Evolutionary conservation across 2,329 filamentous ascomycete species (phyloP).

Genomic region (Sclerotinia glacialis): DNA sequence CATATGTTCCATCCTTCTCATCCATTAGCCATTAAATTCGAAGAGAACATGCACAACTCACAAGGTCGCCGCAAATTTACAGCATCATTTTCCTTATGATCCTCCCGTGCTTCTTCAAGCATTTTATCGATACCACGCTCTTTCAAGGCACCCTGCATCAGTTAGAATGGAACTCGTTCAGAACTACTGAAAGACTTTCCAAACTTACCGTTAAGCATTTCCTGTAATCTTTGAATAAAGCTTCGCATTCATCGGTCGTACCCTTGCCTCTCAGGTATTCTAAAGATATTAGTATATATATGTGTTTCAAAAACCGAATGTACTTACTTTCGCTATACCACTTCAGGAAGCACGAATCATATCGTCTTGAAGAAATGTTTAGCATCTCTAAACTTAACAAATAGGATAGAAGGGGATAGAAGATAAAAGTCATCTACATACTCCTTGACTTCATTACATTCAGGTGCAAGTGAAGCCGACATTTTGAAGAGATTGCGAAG

Average conservation of each 20-base stretch:
- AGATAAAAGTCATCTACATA: conserved; percentile 46
- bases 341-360: conserved; percentile 96
- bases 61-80: conserved; percentile 57
- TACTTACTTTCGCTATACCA: conserved; percentile 97
- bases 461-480: conserved; percentile 91
- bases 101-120: conserved; percentile 84
- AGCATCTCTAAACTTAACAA: conserved; percentile 1
- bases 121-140: conserved; percentile 89
- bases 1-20: not conserved
- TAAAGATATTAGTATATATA: conserved; percentile 41
- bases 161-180: conserved; percentile 6
- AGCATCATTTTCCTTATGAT: conserved; percentile 82
- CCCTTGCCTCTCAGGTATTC: conserved; percentile 88
- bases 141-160: conserved; percentile 72
- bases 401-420: not conserved
- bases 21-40: not conserved
- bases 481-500: conserved; percentile 49
- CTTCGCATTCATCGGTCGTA: conserved; percentile 77
- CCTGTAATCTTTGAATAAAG: conserved; percentile 84
- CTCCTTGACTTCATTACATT: conserved; percentile 97
- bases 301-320: conserved; percentile 25
- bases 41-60: conserved; percentile 24
- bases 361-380: conserved; percentile 58
- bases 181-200: conserved; percentile 10
- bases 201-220: conserved; percentile 70